Percentiles rank a stretch among this genome's conserved stretches.
Conservation (phyloP, 1,139 yeast genomes). For the Kluyveromyces sp. region DNA sequence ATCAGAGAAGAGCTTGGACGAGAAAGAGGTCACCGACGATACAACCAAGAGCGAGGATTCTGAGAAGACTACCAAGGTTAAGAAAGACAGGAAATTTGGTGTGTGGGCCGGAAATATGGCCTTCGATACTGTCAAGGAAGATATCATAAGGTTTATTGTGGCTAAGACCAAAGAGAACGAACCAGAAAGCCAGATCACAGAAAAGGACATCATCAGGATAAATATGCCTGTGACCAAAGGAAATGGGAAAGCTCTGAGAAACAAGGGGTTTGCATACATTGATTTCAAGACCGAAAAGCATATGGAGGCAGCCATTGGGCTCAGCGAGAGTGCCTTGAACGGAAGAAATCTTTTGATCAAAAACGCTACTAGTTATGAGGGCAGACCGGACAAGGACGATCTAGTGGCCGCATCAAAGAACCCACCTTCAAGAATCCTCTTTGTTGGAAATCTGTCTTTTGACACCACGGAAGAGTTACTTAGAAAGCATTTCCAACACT, state of each 20-base stretch:
- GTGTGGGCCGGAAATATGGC: conserved; percentile 95
- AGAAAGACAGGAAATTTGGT: conserved; percentile 48
- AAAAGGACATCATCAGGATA: conserved; percentile 49
- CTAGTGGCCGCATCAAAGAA: conserved; percentile 48
- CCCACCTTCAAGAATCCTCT: conserved; percentile 83
- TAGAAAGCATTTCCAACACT: conserved; percentile 66
- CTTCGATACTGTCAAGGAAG: conserved; percentile 76
- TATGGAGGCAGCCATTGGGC: conserved; percentile 53
- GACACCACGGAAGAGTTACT: conserved; percentile 83
- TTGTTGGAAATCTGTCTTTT: conserved; percentile 88
- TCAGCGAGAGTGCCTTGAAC: conserved; percentile 67
- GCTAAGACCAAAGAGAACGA: conserved; percentile 46
- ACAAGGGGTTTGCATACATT: conserved; percentile 79
- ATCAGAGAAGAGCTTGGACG: conserved; percentile 14
- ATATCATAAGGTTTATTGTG: conserved; percentile 55
- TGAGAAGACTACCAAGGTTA: conserved; percentile 16
- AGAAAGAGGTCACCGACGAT: conserved; percentile 16
- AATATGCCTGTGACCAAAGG: conserved; percentile 59
- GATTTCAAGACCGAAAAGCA: conserved; percentile 66
- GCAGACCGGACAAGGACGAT: conserved; percentile 66
- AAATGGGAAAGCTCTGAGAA: conserved; percentile 47
- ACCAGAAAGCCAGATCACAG: conserved; percentile 36
- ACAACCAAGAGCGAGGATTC: conserved; percentile 14
- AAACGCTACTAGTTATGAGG: conserved; percentile 73
- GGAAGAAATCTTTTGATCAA: conserved; percentile 86